Evolutionary conservation across 2,329 filamentous ascomycete genomes (phyloP), one percentile per base, ranked within the genome.

Genomic region (Fusarium sambucinum): DNA sequence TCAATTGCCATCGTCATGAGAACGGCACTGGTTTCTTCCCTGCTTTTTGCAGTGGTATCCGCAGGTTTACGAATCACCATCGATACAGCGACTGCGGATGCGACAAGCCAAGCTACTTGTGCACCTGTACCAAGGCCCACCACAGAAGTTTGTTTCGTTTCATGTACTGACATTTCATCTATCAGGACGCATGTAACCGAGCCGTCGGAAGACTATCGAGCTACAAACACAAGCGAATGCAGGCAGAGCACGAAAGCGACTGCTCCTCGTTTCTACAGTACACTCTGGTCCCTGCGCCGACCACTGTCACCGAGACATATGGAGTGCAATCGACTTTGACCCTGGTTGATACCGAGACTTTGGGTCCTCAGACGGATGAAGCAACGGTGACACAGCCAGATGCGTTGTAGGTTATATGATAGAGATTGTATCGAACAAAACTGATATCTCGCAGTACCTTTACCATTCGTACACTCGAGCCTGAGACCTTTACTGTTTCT

Each of bases 211-310:
- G 21, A 4, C 3, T 42, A 0, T 53, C 46, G 0, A 29, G 19
- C 32, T 57, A 46, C 2, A n/a, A 29, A 14, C 35, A 27, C 19
- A 32, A 16, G 5, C 51, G 29, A 30, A 33, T 29, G 29, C 46
- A 21, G 17, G 21, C 35, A 1, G 46, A 21, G 0, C 54, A 57
- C 9, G 21, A 54, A 37, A 54, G 17, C 6, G 55, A 57, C 9
- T 57, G 55, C 2, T 53, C 46, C 6, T 57, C 47, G 17, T 57
- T 54, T 16, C 23, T 57, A 0, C 33, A 19, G 25, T 57, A 57
- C 12, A 53, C 46, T 3, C 35, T 16, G 2, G 23, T 57, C 0
- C 55, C 47, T 8, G 7, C 37, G 0, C 14, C n/a, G 9, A 57
- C 30, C 4, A 57, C 23, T 0, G 37, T 54, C 3, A 42, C 37